Conservation (phyloP, 2,329 filamentous ascomycete genomes). For the Fusarium sp. region DNA sequence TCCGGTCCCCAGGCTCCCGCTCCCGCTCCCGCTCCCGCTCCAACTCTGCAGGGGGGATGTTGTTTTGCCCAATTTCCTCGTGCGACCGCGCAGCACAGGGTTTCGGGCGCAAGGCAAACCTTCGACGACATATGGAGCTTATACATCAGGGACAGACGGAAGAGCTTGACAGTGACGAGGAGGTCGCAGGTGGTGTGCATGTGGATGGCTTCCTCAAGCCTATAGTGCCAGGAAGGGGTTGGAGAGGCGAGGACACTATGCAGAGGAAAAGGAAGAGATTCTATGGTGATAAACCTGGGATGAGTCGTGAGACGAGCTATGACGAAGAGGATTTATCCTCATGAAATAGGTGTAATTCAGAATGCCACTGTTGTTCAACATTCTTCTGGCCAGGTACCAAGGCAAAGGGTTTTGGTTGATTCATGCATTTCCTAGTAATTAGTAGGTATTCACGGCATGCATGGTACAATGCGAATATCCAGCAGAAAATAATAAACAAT, state of each 20-base stretch:
- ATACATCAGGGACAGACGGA: conserved; percentile 52
- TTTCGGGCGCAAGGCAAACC: conserved; percentile 51
- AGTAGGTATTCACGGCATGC: no score
- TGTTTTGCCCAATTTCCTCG: conserved; percentile 51
- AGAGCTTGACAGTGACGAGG: conserved; percentile 58
- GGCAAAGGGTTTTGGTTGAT: background rate
- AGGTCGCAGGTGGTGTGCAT: conserved; percentile 71
- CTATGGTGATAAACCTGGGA: conserved; percentile 30
- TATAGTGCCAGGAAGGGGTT: conserved; percentile 60
- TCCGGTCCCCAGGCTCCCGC: conserved; percentile 33
- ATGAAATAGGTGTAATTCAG: background rate
- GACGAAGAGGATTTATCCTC: conserved; percentile 20
- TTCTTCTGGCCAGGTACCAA: background rate
- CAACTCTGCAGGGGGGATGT: conserved; percentile 47
- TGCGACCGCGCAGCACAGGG: conserved; percentile 52
- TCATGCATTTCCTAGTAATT: background rate
- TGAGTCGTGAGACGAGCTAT: conserved; percentile 26
- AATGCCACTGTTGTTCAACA: background rate
- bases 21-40: conserved; percentile 43
- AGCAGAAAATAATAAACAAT: background rate
- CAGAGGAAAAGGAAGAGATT: conserved; percentile 46
- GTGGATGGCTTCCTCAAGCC: conserved; percentile 73
- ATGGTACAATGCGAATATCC: background rate
- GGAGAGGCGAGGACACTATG: conserved; percentile 54
- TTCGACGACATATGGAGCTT: conserved; percentile 52